Conservation (phyloP, 768 basidiomycete genomes). For the Pulveroboletus ravenelii region DNA sequence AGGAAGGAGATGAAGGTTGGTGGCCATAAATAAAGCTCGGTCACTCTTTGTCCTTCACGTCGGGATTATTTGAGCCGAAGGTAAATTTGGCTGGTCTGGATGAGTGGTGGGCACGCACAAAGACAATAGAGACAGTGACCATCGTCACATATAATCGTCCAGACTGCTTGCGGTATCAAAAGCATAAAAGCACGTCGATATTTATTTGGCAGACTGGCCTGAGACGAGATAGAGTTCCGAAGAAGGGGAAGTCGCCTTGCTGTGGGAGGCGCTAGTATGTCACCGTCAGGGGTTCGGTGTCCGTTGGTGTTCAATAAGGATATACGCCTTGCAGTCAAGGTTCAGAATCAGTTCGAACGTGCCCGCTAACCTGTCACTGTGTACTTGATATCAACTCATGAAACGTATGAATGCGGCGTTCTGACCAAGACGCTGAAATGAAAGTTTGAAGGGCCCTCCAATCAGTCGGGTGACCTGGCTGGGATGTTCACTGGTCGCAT, state of each 20-base stretch:
- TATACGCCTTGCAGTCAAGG: too few relatives aligned
- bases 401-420: conserved; percentile 19
- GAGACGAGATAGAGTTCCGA: neutral
- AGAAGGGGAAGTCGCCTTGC: neutral
- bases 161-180: neutral
- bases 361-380: neutral
- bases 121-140: neutral
- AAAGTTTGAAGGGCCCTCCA: neutral
- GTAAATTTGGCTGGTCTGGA: neutral
- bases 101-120: too few relatives aligned
- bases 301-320: neutral
- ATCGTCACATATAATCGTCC: neutral
- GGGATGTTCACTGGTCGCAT: too few relatives aligned
- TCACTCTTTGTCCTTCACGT: conserved; percentile 3
- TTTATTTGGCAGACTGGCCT: neutral
- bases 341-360: too few relatives aligned
- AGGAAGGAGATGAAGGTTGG: conserved; percentile 3
- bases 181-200: neutral
- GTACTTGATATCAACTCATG: conserved; percentile 2
- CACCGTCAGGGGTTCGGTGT: neutral
- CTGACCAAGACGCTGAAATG: conserved; percentile 9
- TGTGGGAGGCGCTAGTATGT: too few relatives aligned
- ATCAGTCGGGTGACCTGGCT: neutral
- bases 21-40: conserved; percentile 11
- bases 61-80: neutral